A percentile compares a stretch with the other conserved stretches of the same genome.
These are phyloP conservation scores for Ceratobasidium sp. DNA, from an alignment of 1,284 basidiomycete species.

Conservation along the genomic window DNA sequence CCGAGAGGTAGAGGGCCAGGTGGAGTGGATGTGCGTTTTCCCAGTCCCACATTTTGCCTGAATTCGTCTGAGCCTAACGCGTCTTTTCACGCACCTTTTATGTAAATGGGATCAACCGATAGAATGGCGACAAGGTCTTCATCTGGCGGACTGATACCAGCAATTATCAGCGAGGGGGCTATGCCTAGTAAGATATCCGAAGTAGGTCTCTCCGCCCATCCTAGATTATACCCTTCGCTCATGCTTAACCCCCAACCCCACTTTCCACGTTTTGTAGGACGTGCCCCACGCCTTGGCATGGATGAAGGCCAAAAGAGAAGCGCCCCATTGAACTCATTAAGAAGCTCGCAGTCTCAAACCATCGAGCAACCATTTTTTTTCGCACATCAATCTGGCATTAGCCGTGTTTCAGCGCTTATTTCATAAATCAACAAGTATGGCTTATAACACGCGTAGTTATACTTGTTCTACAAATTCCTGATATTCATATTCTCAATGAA, in stretches of 20 bases:
- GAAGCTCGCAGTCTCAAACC: too few relatives aligned
- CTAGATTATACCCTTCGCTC: background rate
- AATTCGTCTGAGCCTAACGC: background rate
- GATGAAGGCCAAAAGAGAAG: constrained; percentile 20
- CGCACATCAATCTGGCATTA: too few relatives aligned
- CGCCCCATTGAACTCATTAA: too few relatives aligned
- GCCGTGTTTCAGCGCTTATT: too few relatives aligned
- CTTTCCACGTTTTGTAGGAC: background rate
- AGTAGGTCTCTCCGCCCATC: background rate
- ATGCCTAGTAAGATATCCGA: constrained; percentile 34
- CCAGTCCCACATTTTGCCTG: background rate
- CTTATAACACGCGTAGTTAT: too few relatives aligned
- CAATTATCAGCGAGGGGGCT: constrained; percentile 19
- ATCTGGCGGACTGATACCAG: constrained; percentile 22
- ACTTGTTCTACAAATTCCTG: too few relatives aligned
- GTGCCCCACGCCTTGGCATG: constrained; percentile 34
- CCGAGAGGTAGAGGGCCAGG: constrained; percentile 7
- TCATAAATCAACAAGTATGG: too few relatives aligned
- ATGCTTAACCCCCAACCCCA: too few relatives aligned
- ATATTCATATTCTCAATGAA: too few relatives aligned
- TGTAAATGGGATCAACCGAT: too few relatives aligned
- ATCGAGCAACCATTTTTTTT: too few relatives aligned
- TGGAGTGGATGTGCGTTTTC: constrained; percentile 23
- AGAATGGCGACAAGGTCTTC: constrained; percentile 35
- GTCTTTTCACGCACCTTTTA: background rate